A percentile compares a stretch with the other conserved stretches of the same genome.
phyloP scores from a whole-genome alignment of 2,329 filamentous ascomycete species.

The Fusarium anguioides region DNA sequence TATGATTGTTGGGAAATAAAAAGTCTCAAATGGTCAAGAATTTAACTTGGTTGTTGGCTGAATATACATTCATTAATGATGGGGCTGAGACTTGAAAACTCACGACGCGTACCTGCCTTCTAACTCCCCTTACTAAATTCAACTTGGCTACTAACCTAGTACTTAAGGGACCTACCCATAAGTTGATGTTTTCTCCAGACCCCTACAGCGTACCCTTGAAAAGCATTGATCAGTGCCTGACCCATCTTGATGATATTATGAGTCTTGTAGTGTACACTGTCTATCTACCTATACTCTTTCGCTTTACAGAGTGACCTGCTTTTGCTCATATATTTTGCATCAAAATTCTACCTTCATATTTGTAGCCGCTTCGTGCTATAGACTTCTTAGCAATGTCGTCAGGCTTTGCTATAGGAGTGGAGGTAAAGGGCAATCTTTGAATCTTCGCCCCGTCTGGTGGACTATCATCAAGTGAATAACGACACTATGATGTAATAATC shows the following conservation, averaged over 20 bases:
- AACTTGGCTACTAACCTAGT: no score
- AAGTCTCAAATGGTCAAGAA: conserved; percentile 6
- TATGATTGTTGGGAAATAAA: not conserved
- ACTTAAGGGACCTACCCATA: no score
- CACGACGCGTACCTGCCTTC: not conserved
- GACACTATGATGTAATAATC: conserved; percentile 26
- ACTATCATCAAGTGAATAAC: conserved; percentile 1
- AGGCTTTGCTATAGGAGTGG: conserved; percentile 14
- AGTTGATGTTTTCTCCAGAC: not conserved
- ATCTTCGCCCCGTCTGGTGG: conserved; percentile 5
- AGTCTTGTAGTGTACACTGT: not conserved
- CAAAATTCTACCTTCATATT: not conserved
- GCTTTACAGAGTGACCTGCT: not conserved
- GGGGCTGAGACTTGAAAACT: conserved; percentile 1
- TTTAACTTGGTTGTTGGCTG: not conserved
- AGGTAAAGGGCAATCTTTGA: not conserved
- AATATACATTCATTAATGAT: not conserved
- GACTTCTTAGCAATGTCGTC: conserved; percentile 6
- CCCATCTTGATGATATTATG: not conserved
- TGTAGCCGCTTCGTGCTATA: not conserved
- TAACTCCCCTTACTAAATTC: no score
- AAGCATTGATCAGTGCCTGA: conserved; percentile 10
- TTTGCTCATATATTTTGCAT: not conserved
- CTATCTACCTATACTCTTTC: no score
- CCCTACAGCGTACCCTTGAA: conserved; percentile 7